Conservation (phyloP, 768 basidiomycete genomes). For the Dictyophora rubrovolvata region DNA sequence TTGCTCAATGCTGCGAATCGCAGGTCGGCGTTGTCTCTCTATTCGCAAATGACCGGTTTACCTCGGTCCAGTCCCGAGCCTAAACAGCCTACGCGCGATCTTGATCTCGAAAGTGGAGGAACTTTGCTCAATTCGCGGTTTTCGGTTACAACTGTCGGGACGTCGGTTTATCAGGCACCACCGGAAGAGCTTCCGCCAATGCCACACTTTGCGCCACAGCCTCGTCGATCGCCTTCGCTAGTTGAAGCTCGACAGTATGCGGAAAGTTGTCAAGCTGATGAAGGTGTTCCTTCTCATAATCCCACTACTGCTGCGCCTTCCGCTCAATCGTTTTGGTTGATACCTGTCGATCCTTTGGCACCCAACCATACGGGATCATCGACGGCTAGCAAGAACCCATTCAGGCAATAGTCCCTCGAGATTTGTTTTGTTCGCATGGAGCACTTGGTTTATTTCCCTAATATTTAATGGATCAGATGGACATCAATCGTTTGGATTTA, state of each 20-base stretch:
- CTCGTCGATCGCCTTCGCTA: background rate
- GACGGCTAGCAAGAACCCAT: conserved; percentile 35
- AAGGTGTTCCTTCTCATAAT: background rate
- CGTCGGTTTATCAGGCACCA: conserved; percentile 23
- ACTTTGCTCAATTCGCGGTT: conserved; percentile 36
- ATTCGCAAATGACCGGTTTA: conserved; percentile 58
- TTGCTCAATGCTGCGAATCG: conserved; percentile 21
- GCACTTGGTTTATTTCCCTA: no score
- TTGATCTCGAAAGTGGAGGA: conserved; percentile 6
- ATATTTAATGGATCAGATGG: no score
- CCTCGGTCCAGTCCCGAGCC: conserved; percentile 55
- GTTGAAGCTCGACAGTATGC: conserved; percentile 49
- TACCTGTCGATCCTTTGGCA: conserved; percentile 26
- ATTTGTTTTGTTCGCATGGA: background rate
- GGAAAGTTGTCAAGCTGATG: conserved; percentile 12
- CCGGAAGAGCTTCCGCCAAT: conserved; percentile 26
- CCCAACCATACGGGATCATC: conserved; percentile 36
- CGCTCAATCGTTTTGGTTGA: background rate
- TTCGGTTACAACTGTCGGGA: conserved; percentile 36
- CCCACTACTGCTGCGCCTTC: no score
- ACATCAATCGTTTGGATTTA: no score
- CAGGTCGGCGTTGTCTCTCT: conserved; percentile 46
- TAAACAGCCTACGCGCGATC: conserved; percentile 55
- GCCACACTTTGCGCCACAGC: conserved; percentile 19
- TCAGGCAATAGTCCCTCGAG: conserved; percentile 28